Base-by-base conservation (phyloP, 352 stramenopile species). In the Hyphochytrium catenoides region DNA sequence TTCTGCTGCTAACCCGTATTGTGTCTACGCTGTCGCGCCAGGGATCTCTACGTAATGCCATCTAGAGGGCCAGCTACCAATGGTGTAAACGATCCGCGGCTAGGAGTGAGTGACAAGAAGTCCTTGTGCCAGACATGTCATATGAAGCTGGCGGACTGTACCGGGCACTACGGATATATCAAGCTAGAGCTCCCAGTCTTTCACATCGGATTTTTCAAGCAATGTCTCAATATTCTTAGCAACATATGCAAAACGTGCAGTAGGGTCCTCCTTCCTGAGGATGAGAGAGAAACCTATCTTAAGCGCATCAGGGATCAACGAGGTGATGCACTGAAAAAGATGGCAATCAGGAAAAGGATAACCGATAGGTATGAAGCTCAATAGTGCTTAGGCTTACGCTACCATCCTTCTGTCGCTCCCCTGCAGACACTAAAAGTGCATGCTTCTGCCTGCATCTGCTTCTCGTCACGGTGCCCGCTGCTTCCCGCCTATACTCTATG, bases 181-280 rank as follows among this genome's bases (percentile, higher is more conserved):
- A 31, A 54, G 36, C 56, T 96, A 22, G 78, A 87, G 46, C 69
- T 99, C 22, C 93, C 93, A 0, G 90, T 97, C 38, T 99, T 98
- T 54, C 91, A 99, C 61, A 97, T 98, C 56, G 93, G 93, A 3
- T 99, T 95, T 55, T 91, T 99, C 50, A 97, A 97, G 44, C 82
- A 93, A 45, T 97, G 89, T 32, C 74, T 95, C 8, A 75, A 89
- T 35, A 75, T 97, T 12, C 54, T 98, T 22, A 91, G 97, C 52
- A 97, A 87, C 49, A 95, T 98, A 34, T 99, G 91, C 48, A 85
- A 86, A 56, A 72, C 62, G 14, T 99, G 91, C 56, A 91, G 70
- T 15, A 59, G 85, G 21, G 78, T 98, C 8, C 49, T 99, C 23
- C 47, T 99, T 15, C 49, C 62, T 7, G 68, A 83, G n/a, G 47